A percentile compares a stretch with the other conserved stretches of the same genome.
phyloP scores from a whole-genome alignment of 306 rosid genomes.

The Castanospermum australe region DNA sequence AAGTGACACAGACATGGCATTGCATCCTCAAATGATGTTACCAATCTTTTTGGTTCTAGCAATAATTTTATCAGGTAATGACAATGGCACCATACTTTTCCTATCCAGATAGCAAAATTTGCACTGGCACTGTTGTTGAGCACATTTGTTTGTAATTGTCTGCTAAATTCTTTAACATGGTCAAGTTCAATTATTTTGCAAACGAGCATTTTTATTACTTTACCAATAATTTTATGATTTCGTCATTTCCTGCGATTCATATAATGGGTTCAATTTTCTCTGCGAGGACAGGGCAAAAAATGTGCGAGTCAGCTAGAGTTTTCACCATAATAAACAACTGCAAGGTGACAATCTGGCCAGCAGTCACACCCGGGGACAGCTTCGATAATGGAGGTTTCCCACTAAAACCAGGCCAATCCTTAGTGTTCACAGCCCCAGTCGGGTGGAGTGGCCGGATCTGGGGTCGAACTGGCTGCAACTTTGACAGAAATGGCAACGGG shows the following conservation, averaged over 20 bases:
- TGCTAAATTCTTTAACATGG: not conserved
- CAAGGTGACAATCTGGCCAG: conserved; percentile 91
- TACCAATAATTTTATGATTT: not conserved
- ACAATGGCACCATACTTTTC: not conserved
- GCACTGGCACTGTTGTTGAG: not conserved
- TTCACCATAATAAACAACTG: conserved; percentile 82
- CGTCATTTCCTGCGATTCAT: not conserved
- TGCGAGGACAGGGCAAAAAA: conserved; percentile 43
- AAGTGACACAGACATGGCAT: conserved; percentile 31
- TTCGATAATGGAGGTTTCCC: conserved; percentile 81
- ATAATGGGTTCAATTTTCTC: not conserved
- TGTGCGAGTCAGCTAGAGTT: conserved; percentile 58
- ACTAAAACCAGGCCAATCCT: conserved; percentile 63
- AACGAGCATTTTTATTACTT: not conserved
- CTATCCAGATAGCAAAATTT: not conserved
- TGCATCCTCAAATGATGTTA: conserved; percentile 35
- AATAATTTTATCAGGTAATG: conserved; percentile 62
- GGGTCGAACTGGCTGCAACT: conserved; percentile 94
- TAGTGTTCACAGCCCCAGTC: conserved; percentile 56
- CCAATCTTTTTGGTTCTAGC: conserved; percentile 34
- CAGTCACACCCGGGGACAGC: conserved; percentile 55
- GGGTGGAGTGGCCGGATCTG: conserved; percentile 89
- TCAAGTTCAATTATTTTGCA: not conserved
- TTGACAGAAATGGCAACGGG: conserved; percentile 58
- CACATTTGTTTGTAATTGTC: not conserved